Conservation (phyloP, 2,329 filamentous ascomycete species). For the Penicillium frequentans region DNA sequence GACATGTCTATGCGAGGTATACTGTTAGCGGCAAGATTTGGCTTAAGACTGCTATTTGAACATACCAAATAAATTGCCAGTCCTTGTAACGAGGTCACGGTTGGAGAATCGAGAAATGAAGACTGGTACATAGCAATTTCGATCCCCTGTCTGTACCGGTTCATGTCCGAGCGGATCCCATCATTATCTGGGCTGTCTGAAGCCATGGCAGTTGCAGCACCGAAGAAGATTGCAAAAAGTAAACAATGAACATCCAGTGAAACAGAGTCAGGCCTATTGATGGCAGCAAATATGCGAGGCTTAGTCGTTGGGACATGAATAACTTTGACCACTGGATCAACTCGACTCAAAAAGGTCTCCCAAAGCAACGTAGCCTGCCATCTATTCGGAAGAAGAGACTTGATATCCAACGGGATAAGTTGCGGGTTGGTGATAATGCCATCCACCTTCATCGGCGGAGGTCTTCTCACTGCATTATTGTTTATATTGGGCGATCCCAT, state of each 20-base stretch:
- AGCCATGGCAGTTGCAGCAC: constrained; percentile 20
- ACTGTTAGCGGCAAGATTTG: background rate
- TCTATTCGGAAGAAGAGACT: constrained; percentile 18
- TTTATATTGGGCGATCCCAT: constrained; percentile 16
- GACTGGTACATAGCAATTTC: constrained; percentile 43
- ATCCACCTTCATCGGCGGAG: constrained; percentile 17
- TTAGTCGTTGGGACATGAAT: constrained; percentile 31
- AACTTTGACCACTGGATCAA: constrained; percentile 30
- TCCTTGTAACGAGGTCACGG: constrained; percentile 30
- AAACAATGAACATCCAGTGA: constrained; percentile 23
- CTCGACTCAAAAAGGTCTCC: constrained; percentile 28
- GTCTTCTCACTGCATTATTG: constrained; percentile 2
- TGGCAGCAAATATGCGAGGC: constrained; percentile 28
- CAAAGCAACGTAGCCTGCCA: constrained; percentile 29
- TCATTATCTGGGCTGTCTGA: constrained; percentile 19
- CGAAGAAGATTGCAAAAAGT: constrained; percentile 31
- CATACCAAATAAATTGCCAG: constrained; percentile 41
- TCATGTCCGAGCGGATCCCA: constrained; percentile 10
- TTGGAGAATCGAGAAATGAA: constrained; percentile 45
- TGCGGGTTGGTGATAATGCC: constrained; percentile 24
- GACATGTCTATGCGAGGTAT: constrained; percentile 15
- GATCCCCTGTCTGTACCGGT: constrained; percentile 28
- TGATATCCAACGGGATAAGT: constrained; percentile 9
- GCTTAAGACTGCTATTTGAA: background rate
- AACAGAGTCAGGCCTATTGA: constrained; percentile 21